Evolutionary conservation across 306 rosid genomes (phyloP).

Genomic region (Rubus idaeus): DNA sequence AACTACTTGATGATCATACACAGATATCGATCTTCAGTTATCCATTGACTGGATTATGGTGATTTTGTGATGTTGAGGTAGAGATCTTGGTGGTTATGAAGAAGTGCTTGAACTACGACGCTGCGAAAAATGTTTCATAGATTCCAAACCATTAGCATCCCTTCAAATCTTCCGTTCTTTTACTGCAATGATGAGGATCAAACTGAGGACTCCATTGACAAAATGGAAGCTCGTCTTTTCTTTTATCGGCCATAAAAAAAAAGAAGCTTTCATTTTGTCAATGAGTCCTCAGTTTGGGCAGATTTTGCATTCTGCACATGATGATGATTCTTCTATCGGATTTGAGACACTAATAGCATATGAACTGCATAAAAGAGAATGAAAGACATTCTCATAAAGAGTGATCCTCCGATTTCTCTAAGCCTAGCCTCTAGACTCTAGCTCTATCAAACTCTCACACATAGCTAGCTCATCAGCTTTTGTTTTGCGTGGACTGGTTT

Average conservation of each 20-base stretch:
- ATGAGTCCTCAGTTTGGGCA: background rate
- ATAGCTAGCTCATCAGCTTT: background rate
- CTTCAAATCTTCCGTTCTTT: background rate
- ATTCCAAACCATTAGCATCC: background rate
- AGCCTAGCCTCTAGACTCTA: too few relatives aligned
- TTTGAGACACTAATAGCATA: too few relatives aligned
- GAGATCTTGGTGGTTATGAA: background rate
- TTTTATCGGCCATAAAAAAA: background rate
- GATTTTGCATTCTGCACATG: too few relatives aligned
- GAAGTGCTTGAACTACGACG: background rate
- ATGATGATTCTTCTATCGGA: too few relatives aligned
- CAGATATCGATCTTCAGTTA: background rate
- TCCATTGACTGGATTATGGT: background rate
- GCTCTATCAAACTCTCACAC: background rate
- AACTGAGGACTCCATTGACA: background rate
- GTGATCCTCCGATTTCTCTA: background rate
- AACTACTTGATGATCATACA: background rate
- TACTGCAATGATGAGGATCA: background rate
- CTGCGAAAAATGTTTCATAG: too few relatives aligned
- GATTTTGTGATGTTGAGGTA: background rate
- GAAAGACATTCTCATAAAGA: background rate
- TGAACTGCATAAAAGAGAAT: too few relatives aligned
- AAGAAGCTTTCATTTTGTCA: background rate
- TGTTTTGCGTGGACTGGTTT: background rate
- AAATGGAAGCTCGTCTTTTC: background rate